A percentile compares a stretch with the other conserved stretches of the same genome.
phyloP scores from a whole-genome alignment of 192 early-diverging fungal species.

The Backusella tarrabulga region DNA sequence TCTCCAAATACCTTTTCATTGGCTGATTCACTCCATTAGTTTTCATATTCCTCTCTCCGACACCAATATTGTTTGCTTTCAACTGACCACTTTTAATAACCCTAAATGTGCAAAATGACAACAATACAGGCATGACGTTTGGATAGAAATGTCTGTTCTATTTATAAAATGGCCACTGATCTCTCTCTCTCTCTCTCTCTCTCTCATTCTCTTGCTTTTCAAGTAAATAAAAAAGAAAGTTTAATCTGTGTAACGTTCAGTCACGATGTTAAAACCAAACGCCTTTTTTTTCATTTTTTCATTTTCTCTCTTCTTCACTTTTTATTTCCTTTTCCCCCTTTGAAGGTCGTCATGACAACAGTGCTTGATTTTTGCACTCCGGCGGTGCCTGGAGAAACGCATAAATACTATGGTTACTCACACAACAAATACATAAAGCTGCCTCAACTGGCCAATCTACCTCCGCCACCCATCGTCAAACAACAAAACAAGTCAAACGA shows the following conservation, averaged over 20 bases:
- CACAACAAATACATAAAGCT: conserved; percentile 51
- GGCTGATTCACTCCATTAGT: too few species aligned
- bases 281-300: not conserved
- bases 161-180: not conserved
- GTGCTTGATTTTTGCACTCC: conserved; percentile 51
- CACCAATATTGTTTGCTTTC: too few species aligned
- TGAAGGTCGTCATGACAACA: not conserved
- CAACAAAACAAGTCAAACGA: conserved; percentile 8
- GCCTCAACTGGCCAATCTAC: conserved; percentile 14
- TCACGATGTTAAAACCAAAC: not conserved
- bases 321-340: not conserved
- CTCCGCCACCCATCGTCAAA: conserved; percentile 9
- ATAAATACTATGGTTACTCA: conserved; percentile 53
- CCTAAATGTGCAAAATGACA: not conserved
- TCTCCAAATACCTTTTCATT: too few species aligned
- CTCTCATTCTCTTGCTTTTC: not conserved
- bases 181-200: not conserved
- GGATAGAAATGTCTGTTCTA: not conserved
- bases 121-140: not conserved
- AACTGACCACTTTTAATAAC: too few species aligned
- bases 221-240: not conserved
- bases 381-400: conserved; percentile 55
- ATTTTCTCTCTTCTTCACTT: not conserved
- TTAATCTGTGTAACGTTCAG: not conserved
- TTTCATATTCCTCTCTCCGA: too few species aligned